Percentiles rank a stretch among this genome's conserved stretches.
Conservation (phyloP, 2,329 filamentous ascomycete species). For the Lecanicillium sp. region DNA sequence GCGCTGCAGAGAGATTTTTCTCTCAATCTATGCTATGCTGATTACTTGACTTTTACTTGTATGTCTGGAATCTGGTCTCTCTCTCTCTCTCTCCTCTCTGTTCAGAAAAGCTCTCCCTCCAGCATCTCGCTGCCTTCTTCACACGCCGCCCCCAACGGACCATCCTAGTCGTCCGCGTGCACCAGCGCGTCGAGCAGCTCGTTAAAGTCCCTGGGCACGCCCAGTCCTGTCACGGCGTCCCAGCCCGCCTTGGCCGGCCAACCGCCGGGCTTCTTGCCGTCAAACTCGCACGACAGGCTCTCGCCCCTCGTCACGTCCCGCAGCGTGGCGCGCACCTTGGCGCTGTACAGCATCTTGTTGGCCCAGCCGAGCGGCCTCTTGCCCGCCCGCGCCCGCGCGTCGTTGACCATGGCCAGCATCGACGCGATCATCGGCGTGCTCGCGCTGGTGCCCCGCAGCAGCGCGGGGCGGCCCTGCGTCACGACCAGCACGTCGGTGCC, state of each 20-base stretch:
- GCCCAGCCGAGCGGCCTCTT: conserved; percentile 48
- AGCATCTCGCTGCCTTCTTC: neutral
- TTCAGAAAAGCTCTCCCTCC: neutral
- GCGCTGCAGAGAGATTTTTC: neutral
- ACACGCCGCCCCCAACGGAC: neutral
- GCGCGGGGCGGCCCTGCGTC: conserved; percentile 21
- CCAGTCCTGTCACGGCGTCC: conserved; percentile 46
- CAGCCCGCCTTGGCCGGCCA: conserved; percentile 42
- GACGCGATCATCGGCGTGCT: conserved; percentile 49
- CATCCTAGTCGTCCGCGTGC: conserved; percentile 15
- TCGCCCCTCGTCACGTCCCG: conserved; percentile 36
- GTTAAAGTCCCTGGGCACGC: conserved; percentile 38
- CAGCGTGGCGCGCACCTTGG: conserved; percentile 30
- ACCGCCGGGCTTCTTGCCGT: conserved; percentile 29
- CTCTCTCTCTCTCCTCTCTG: neutral
- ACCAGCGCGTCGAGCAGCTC: conserved; percentile 30
- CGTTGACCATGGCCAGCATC: conserved; percentile 50
- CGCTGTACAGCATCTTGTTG: conserved; percentile 43
- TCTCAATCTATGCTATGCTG: neutral
- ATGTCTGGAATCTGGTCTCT: too few relatives aligned
- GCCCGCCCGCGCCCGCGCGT: conserved; percentile 42
- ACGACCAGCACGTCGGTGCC: conserved; percentile 49
- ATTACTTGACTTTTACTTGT: too few relatives aligned
- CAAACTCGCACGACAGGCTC: conserved; percentile 36
- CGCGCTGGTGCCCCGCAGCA: conserved; percentile 42